Conservation (phyloP, 1,139 yeast species). For the Debaryomyces sp. region DNA sequence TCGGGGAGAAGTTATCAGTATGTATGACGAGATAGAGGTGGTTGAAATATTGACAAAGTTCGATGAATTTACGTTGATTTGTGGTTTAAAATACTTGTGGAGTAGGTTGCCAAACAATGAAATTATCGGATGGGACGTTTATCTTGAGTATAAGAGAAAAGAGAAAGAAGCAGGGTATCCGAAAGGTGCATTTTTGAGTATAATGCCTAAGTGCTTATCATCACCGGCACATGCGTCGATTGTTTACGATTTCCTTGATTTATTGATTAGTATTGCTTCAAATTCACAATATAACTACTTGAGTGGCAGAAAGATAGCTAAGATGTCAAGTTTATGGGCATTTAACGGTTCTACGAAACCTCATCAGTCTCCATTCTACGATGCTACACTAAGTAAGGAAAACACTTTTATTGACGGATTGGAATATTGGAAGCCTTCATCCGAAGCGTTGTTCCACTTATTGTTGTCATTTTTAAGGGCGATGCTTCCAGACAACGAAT, state of each 20-base stretch:
- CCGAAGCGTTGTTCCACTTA: conserved; percentile 85
- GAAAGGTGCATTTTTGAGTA: conserved; percentile 70
- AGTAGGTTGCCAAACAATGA: conserved; percentile 79
- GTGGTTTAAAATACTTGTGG: conserved; percentile 84
- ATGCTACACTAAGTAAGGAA: conserved; percentile 42
- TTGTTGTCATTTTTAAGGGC: conserved; percentile 77
- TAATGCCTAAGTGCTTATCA: conserved; percentile 81
- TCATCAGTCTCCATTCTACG: conserved; percentile 38
- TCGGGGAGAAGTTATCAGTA: conserved; percentile 44
- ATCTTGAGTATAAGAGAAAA: conserved; percentile 64
- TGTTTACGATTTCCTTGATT: conserved; percentile 82
- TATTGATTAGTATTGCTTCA: conserved; percentile 78
- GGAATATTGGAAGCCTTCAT: conserved; percentile 75
- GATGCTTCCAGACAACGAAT: conserved; percentile 69
- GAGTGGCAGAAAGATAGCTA: conserved; percentile 78
- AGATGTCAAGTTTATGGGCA: conserved; percentile 90
- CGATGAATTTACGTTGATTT: conserved; percentile 69
- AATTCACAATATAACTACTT: conserved; percentile 78
- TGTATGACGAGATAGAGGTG: conserved; percentile 34
- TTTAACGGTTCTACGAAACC: conserved; percentile 45
- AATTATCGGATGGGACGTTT: conserved; percentile 84
- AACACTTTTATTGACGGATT: conserved; percentile 68
- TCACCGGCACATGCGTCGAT: conserved; percentile 90
- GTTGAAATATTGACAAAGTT: conserved; percentile 43
- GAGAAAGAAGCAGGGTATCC: conserved; percentile 71